Evolutionary conservation across 495 filamentous ascomycete genomes (phyloP).

Genomic region (Lasiosphaeris hirsuta): DNA sequence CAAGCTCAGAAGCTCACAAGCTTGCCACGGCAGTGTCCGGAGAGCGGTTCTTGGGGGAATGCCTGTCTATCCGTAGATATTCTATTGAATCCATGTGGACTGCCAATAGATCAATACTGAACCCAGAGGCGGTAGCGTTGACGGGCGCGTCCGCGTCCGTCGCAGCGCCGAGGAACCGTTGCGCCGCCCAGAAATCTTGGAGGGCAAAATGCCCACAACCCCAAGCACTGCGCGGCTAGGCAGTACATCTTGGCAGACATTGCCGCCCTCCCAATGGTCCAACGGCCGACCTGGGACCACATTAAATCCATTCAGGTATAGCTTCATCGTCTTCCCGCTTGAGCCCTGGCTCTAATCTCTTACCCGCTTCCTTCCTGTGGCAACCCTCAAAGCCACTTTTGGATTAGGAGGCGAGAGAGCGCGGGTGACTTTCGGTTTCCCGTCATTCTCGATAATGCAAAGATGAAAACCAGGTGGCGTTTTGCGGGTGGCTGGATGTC

Average conservation of each 20-base stretch:
- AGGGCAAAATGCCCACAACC: constrained; percentile 1
- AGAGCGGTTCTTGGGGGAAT: no score
- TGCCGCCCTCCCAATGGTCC: background rate
- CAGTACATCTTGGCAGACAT: constrained; percentile 22
- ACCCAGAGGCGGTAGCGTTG: constrained; percentile 6
- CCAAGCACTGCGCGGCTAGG: constrained; percentile 27
- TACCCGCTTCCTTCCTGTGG: background rate
- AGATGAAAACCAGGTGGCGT: background rate
- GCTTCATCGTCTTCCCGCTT: constrained; percentile 8
- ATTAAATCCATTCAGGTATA: constrained; percentile 11
- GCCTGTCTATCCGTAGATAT: background rate
- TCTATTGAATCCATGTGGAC: constrained; percentile 10
- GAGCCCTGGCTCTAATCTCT: background rate
- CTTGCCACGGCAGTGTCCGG: background rate
- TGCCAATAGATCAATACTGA: constrained; percentile 7
- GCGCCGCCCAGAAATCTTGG: background rate
- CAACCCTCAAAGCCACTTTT: background rate
- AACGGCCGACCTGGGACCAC: constrained; percentile 5
- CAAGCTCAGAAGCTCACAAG: background rate
- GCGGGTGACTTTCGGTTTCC: background rate
- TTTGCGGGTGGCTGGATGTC: constrained; percentile 11
- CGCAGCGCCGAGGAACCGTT: constrained; percentile 4
- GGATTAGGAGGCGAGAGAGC: background rate
- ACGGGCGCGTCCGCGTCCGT: constrained; percentile 2
- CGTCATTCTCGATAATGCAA: no score